Evolutionary conservation across 495 filamentous ascomycete species (phyloP).

Genomic region (Tuber aestivum): DNA sequence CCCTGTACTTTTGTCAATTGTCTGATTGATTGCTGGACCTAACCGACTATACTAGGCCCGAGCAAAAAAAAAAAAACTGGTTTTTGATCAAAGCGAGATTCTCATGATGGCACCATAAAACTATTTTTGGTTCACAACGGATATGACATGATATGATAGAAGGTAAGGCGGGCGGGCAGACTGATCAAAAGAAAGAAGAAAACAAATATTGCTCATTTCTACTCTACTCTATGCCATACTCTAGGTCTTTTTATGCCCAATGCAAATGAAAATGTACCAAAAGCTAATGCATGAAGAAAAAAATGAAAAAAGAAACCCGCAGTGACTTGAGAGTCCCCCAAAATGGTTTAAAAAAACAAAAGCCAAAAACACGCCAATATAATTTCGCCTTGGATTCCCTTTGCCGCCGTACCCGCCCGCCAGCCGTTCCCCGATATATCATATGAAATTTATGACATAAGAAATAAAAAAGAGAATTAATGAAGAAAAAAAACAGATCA

Average conservation of each 20-base stretch:
- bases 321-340: not conserved
- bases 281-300: conserved; percentile 7
- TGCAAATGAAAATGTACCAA: not conserved
- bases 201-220: not conserved
- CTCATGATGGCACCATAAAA: not conserved
- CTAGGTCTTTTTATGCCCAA: not conserved
- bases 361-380: conserved; percentile 34
- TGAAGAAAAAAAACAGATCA: conserved; percentile 9
- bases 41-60: not conserved
- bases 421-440: conserved; percentile 30
- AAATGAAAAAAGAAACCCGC: conserved; percentile 9
- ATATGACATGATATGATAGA: not conserved
- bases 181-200: not conserved
- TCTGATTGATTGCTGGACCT: not conserved
- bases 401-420: conserved; percentile 45
- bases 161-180: not conserved
- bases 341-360: conserved; percentile 10
- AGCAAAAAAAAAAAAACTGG: not conserved
- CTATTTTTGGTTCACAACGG: not conserved
- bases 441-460: conserved; percentile 43
- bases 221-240: not conserved
- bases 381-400: conserved; percentile 44
- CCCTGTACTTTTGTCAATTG: not conserved
- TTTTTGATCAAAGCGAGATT: not conserved
- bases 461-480: conserved; percentile 37